Evolutionary conservation across 768 basidiomycete genomes (phyloP).

Genomic region (Russula brevipes): DNA sequence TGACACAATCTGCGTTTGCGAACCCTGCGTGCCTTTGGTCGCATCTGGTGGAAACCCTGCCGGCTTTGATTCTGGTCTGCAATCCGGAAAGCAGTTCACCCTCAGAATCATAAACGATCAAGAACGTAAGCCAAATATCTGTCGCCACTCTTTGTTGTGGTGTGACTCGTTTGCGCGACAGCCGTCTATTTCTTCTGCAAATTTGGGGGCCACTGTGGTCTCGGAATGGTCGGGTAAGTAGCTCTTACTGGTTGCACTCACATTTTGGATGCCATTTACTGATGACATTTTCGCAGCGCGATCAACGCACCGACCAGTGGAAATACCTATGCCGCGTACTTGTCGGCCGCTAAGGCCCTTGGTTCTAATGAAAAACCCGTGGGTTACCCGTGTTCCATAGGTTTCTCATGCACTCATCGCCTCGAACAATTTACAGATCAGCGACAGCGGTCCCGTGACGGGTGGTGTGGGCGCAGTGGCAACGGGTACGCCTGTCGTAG

Average conservation of each 20-base stretch:
- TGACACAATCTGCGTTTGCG: conserved; percentile 32
- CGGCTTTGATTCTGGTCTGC: conserved; percentile 55
- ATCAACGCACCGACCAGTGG: conserved; percentile 47
- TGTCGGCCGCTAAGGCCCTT: conserved; percentile 38
- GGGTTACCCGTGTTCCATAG: conserved; percentile 17
- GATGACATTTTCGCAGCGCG: conserved; percentile 22
- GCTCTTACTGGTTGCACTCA: not conserved
- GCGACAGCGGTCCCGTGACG: conserved; percentile 36
- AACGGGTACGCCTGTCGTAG: conserved; percentile 12
- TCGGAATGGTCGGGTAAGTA: conserved; percentile 45
- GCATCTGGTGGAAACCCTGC: conserved; percentile 31
- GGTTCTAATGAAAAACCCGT: conserved; percentile 36
- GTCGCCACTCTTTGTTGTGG: not conserved
- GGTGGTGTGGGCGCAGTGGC: conserved; percentile 35
- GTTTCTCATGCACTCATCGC: not conserved
- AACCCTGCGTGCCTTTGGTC: conserved; percentile 37
- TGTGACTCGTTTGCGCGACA: conserved; percentile 23
- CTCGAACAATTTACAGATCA: conserved; percentile 30
- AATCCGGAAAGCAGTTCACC: conserved; percentile 37
- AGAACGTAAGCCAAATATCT: conserved; percentile 36
- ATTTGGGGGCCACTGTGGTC: conserved; percentile 42
- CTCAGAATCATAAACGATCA: conserved; percentile 46
- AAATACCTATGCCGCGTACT: conserved; percentile 41
- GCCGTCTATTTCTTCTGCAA: conserved; percentile 59
- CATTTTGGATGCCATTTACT: not conserved